Evolutionary conservation across 352 stramenopile genomes (phyloP).

Genomic region (Globisporangium parvum): DNA sequence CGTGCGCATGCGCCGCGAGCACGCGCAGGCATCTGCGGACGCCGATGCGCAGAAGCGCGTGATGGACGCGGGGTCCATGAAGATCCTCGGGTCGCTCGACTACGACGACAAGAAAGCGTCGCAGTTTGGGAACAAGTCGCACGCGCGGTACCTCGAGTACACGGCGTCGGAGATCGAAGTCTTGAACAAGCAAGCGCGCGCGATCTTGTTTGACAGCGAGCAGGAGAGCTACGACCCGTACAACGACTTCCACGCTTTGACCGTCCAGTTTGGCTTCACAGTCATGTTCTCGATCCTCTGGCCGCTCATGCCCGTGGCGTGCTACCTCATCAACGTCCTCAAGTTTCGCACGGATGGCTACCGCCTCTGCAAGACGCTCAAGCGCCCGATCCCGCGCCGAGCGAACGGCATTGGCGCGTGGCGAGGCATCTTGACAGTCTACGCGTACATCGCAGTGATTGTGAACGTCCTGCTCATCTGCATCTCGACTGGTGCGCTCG

Average conservation of each 20-base stretch:
- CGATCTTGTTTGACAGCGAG: constrained; percentile 67
- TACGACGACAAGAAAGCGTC: constrained; percentile 68
- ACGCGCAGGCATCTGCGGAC: constrained; percentile 51
- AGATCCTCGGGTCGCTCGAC: constrained; percentile 74
- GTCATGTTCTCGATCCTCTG: constrained; percentile 82
- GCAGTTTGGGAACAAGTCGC: constrained; percentile 70
- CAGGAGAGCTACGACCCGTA: constrained; percentile 74
- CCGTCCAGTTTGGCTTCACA: constrained; percentile 67
- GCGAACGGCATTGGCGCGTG: constrained; percentile 75
- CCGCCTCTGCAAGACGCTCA: constrained; percentile 60
- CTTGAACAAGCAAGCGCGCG: constrained; percentile 58
- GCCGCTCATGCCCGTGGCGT: constrained; percentile 69
- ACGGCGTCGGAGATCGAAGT: constrained; percentile 54
- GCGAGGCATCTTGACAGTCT: constrained; percentile 48
- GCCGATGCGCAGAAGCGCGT: constrained; percentile 61
- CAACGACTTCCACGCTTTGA: constrained; percentile 66
- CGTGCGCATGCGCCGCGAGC: constrained; percentile 59
- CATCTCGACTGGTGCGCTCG: constrained; percentile 60
- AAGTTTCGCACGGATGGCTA: constrained; percentile 66
- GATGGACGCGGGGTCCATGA: constrained; percentile 64
- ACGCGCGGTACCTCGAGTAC: constrained; percentile 61
- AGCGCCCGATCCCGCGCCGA: constrained; percentile 58
- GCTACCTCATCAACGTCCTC: constrained; percentile 64
- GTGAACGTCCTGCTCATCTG: constrained; percentile 69
- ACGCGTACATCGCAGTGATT: constrained; percentile 61